These are phyloP conservation scores for Elsinoe ampelina DNA, from an alignment of 2,329 filamentous ascomycete genomes.

Conservation along the genomic window DNA sequence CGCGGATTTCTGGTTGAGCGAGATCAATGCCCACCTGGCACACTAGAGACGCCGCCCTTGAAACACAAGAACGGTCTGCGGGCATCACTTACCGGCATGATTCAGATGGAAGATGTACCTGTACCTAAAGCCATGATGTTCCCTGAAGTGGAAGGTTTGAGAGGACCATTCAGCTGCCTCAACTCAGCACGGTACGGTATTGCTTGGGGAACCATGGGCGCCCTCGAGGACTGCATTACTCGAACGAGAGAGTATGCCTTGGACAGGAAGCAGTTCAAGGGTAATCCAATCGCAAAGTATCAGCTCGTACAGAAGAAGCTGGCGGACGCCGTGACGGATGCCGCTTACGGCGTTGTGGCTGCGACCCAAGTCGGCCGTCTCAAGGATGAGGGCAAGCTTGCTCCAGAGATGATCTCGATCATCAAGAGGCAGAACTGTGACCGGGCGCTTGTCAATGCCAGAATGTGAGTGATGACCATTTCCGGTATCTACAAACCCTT, in stretches of 20 bases:
- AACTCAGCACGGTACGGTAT: constrained; percentile 93
- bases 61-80: constrained; percentile 93
- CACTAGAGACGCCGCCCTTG: constrained; percentile 80
- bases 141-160: constrained; percentile 75
- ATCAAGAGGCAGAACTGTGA: constrained; percentile 98
- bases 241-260: constrained; percentile 79
- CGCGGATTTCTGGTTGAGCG: constrained; percentile 85
- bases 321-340: constrained; percentile 83
- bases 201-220: constrained; percentile 85
- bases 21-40: constrained; percentile 73
- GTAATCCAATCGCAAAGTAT: constrained; percentile 88
- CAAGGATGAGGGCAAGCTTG: constrained; percentile 80
- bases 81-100: constrained; percentile 95
- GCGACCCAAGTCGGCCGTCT: constrained; percentile 83
- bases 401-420: constrained; percentile 94
- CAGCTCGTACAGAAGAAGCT: constrained; percentile 98
- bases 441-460: constrained; percentile 67
- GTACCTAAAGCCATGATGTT: constrained; percentile 92
- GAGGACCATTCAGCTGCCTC: constrained; percentile 84
- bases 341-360: constrained; percentile 81
- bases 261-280: constrained; percentile 91
- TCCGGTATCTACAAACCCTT: too few species aligned
- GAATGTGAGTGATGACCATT: constrained; percentile 47
- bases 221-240: constrained; percentile 80
- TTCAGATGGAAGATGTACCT: constrained; percentile 83